phyloP scores from a whole-genome alignment of 2,329 filamentous ascomycete species.

The Alternaria triticina region DNA sequence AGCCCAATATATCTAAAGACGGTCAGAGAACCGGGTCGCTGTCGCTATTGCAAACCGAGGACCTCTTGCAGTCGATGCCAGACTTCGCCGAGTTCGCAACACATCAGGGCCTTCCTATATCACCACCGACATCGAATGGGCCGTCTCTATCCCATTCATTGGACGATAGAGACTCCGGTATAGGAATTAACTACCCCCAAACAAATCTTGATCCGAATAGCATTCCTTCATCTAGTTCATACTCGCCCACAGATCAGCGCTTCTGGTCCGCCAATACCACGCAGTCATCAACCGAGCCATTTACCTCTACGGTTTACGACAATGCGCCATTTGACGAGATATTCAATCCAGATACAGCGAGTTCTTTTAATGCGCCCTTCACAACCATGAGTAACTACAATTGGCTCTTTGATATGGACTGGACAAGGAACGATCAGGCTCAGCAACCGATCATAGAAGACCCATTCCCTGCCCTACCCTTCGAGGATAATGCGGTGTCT shows the following conservation, averaged over 20 bases:
- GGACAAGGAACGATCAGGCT: conserved; percentile 23
- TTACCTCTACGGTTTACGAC: conserved; percentile 29
- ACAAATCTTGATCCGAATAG: conserved; percentile 25
- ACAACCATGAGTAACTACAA: conserved; percentile 68
- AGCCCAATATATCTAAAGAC: conserved; percentile 32
- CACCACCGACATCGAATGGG: conserved; percentile 42
- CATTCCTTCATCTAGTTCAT: conserved; percentile 24
- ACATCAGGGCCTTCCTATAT: conserved; percentile 39
- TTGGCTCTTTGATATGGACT: conserved; percentile 64
- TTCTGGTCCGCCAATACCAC: conserved; percentile 43
- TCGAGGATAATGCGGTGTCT: conserved; percentile 21
- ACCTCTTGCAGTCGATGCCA: conserved; percentile 22
- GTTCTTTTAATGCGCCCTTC: conserved; percentile 70
- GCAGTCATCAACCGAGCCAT: conserved; percentile 35
- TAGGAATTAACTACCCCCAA: conserved; percentile 26
- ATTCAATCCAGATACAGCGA: conserved; percentile 67
- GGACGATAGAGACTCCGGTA: conserved; percentile 39
- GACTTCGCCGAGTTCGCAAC: conserved; percentile 30
- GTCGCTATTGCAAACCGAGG: conserved; percentile 9
- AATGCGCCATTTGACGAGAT: conserved; percentile 59
- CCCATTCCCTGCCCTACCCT: conserved; percentile 28
- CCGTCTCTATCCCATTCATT: conserved; percentile 34
- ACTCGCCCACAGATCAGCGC: conserved; percentile 35
- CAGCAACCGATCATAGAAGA: conserved; percentile 29
- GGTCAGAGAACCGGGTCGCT: conserved; percentile 9